phyloP scores from a whole-genome alignment of 306 rosid genomes.

The Abrus pulchellus region DNA sequence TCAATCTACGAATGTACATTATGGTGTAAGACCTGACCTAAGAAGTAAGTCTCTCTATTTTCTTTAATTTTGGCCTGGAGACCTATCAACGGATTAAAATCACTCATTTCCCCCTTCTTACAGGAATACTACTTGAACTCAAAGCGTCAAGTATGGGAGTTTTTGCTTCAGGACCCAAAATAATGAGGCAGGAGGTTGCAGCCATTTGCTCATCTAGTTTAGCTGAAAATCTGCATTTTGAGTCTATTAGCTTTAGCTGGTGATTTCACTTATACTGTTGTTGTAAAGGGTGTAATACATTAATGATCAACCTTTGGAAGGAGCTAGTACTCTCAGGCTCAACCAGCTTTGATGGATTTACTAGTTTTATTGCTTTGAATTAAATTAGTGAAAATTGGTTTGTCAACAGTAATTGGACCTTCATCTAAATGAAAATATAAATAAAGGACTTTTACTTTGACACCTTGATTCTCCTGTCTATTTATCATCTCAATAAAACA shows the following conservation, averaged over 20 bases:
- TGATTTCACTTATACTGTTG: slow-evolving; percentile 45
- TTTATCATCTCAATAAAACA: too few species aligned
- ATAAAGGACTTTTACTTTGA: not conserved
- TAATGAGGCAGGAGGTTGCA: slow-evolving; percentile 81
- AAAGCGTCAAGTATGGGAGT: slow-evolving; percentile 73
- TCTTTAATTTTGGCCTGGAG: not conserved
- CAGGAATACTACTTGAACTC: slow-evolving; percentile 60
- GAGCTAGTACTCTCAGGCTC: not conserved
- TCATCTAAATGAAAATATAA: not conserved
- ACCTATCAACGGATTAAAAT: slow-evolving; percentile 19
- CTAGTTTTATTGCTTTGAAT: not conserved
- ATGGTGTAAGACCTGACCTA: slow-evolving; percentile 78
- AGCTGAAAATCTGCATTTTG: slow-evolving; percentile 71
- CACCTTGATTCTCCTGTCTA: not conserved
- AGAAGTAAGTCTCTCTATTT: slow-evolving; percentile 59
- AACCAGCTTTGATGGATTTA: not conserved
- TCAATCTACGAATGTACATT: slow-evolving; percentile 64
- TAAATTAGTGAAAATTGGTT: not conserved
- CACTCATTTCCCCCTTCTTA: not conserved
- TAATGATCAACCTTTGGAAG: not conserved
- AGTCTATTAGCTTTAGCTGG: slow-evolving; percentile 84
- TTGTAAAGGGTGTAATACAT: not conserved
- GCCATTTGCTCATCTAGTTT: slow-evolving; percentile 71
- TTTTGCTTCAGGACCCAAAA: slow-evolving; percentile 73
- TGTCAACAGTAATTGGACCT: not conserved